Percentiles rank a stretch among this genome's conserved stretches.
These are phyloP conservation scores for Mimosa pudica DNA, from an alignment of 306 rosid species.

Conservation along the genomic window DNA sequence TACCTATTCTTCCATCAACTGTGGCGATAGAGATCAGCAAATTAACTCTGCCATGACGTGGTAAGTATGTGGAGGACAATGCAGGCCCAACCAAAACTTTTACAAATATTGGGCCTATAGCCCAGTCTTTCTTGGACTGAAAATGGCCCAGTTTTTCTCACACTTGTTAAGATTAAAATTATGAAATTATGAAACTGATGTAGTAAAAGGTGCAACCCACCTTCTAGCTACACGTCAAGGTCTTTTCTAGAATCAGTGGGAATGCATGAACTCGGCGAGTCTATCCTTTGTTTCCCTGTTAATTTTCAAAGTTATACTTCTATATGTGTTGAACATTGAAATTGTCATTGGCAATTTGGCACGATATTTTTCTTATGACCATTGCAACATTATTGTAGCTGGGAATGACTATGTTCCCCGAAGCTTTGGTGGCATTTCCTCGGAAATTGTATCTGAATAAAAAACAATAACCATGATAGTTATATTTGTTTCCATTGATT, in stretches of 20 bases:
- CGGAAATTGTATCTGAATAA: neutral
- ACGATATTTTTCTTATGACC: neutral
- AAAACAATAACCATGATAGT: no score
- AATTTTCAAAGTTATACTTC: neutral
- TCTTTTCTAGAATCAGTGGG: neutral
- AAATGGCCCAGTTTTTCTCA: neutral
- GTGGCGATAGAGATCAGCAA: no score
- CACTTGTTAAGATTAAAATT: neutral
- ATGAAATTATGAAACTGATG: neutral
- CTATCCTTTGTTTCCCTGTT: neutral
- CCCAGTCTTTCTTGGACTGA: neutral
- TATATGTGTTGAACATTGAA: neutral
- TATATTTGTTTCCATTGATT: no score
- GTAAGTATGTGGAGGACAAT: neutral
- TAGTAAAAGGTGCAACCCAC: neutral
- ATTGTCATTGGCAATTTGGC: no score
- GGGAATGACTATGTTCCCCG: neutral
- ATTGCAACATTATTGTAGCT: neutral
- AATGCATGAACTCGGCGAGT: neutral
- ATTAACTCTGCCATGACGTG: no score
- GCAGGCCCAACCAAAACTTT: neutral
- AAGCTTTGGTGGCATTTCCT: neutral
- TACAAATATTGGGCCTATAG: neutral
- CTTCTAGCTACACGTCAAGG: neutral
- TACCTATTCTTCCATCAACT: no score